Conservation (phyloP, 192 early-diverging fungal genomes). For the Coemansia sp. region DNA sequence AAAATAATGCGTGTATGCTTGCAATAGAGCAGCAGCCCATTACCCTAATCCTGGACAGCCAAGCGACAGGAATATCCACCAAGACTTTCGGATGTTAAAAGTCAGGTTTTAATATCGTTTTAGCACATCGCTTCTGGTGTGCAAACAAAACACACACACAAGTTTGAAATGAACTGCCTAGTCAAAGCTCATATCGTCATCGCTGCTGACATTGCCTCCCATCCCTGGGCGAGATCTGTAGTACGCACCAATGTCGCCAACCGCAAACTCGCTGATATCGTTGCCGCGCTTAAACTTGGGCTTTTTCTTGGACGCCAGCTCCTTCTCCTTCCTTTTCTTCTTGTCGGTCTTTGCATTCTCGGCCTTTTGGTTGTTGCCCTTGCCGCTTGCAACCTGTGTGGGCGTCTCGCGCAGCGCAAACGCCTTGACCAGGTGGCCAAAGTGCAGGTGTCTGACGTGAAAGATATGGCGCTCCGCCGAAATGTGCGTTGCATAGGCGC, state of each 20-base stretch:
- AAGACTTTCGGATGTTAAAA: too few species aligned
- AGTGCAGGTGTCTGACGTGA: slow-evolving; percentile 91
- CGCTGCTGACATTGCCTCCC: slow-evolving; percentile 21
- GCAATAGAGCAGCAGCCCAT: too few species aligned
- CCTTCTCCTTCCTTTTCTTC: slow-evolving; percentile 45
- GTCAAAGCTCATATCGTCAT: slow-evolving; percentile 12
- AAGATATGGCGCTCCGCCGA: slow-evolving; percentile 87
- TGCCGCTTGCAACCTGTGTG: slow-evolving; percentile 57
- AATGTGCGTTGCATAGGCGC: slow-evolving; percentile 92
- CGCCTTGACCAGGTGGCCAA: slow-evolving; percentile 95
- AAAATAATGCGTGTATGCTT: too few species aligned
- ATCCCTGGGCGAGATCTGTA: slow-evolving; percentile 28
- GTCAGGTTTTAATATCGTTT: too few species aligned
- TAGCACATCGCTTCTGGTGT: too few species aligned
- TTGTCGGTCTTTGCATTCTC: slow-evolving; percentile 36
- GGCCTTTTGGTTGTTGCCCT: slow-evolving; percentile 53
- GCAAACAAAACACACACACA: neutral
- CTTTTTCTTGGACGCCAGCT: slow-evolving; percentile 44
- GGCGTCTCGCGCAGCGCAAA: slow-evolving; percentile 97
- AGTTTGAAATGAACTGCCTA: neutral
- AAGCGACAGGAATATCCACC: too few species aligned
- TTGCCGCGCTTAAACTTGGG: slow-evolving; percentile 50
- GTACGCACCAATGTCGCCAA: slow-evolving; percentile 52
- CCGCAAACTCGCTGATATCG: slow-evolving; percentile 57
- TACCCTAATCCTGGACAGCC: too few species aligned